Evolutionary conservation across 2,329 filamentous ascomycete species (phyloP).

Genomic region (Fusarium sp.): DNA sequence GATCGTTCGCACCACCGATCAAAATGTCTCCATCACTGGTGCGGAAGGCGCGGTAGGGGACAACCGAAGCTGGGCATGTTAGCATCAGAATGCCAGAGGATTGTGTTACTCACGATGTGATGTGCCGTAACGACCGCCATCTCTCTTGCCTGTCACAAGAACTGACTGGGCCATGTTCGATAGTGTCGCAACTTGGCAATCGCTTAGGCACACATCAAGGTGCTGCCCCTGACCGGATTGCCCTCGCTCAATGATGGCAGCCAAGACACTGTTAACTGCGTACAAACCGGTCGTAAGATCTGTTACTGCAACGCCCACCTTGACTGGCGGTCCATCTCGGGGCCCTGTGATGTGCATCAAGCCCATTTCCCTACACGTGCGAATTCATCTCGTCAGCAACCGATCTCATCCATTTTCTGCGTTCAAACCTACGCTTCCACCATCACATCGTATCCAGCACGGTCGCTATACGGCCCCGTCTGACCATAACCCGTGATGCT

Average conservation of each 20-base stretch:
- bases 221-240: slow-evolving; percentile 86
- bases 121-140: slow-evolving; percentile 91
- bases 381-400: not conserved
- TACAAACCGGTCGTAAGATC: slow-evolving; percentile 95
- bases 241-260: slow-evolving; percentile 79
- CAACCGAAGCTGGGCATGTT: slow-evolving; percentile 80
- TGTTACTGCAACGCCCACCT: slow-evolving; percentile 95
- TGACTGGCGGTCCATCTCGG: slow-evolving; percentile 88
- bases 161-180: slow-evolving; percentile 93
- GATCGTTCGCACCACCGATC: slow-evolving; percentile 76
- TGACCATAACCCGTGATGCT: slow-evolving; percentile 97
- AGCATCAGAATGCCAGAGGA: slow-evolving; percentile 13
- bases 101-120: slow-evolving; percentile 76
- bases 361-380: slow-evolving; percentile 75
- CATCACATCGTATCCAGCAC: slow-evolving; percentile 98
- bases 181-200: slow-evolving; percentile 94
- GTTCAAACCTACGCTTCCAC: slow-evolving; percentile 74
- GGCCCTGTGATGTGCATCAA: slow-evolving; percentile 97
- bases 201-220: slow-evolving; percentile 88
- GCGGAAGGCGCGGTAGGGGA: slow-evolving; percentile 88
- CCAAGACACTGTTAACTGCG: slow-evolving; percentile 93
- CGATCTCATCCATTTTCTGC: not conserved
- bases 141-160: slow-evolving; percentile 85
- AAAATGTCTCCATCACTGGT: slow-evolving; percentile 75
- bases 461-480: slow-evolving; percentile 84